Evolutionary conservation across 352 stramenopile species (phyloP), one percentile per base, ranked within the genome.

Genomic region (Blastocystis sp.): DNA sequence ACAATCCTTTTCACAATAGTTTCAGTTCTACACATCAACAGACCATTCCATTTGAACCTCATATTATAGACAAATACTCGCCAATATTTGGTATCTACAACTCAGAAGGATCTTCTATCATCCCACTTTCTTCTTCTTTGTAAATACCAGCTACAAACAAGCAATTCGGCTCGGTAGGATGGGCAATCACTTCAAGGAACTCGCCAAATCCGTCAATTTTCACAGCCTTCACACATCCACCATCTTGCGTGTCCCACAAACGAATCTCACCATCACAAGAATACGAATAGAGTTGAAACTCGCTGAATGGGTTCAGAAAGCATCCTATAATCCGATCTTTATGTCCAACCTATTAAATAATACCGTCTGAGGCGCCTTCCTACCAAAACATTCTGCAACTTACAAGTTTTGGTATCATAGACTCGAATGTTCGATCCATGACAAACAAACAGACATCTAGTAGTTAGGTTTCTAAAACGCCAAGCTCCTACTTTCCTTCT

Each of bases 371-470:
- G 21, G 12, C 54, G 39, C 35, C 69, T 11, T 43, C 32, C 12
- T 29, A 86, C 74, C 54, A 86, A 39, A 3, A 54, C 71, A 12
- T 54, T 86, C 35, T 54, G n/a, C 37, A 86, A 54, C 35, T 16
- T n/a, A 43, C 42, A 66, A n/a, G 12, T 74, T 11, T 86, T 86
- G 1, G 71, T 24, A n/a, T 67, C 46, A 86, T 86, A 86, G 9
- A 69, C 43, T 52, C 74, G 54, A 32, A 86, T 73, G 24, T 86
- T 86, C 37, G 74, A 46, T 75, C 74, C 74, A 27, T 86, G 74
- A 61, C 49, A 86, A 77, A 86, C 32, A 67, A 69, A 86, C 11
- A 86, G 37, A n/a, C 65, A 58, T 21, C 74, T 86, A 86, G 11
- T 21, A 6, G 9, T 24, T 56, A n/a, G 32, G 21, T 37, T n/a